Percentiles rank a stretch among this genome's conserved stretches.
Conservation (phyloP, 139 green algal genomes). For the Picochlorum sp. region DNA sequence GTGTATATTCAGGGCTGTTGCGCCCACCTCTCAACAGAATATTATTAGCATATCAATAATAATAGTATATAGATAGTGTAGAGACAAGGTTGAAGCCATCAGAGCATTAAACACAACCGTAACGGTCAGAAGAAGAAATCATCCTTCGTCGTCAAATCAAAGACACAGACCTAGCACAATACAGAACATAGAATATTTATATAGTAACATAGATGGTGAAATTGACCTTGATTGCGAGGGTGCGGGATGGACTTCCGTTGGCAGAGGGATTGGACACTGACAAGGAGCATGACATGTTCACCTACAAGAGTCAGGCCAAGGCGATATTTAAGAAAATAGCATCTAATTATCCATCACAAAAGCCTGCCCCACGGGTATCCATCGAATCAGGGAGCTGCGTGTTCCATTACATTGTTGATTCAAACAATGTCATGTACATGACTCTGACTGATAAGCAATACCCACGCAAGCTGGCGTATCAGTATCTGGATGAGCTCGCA, state of each 20-base stretch:
- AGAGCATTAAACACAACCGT: too few species aligned
- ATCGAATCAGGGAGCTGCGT: conserved; percentile 70
- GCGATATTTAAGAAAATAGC: conserved; percentile 48
- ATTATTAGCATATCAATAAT: too few species aligned
- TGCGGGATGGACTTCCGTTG: conserved; percentile 85
- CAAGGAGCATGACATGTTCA: conserved; percentile 73
- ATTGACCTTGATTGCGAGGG: conserved; percentile 86
- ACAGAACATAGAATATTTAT: background rate
- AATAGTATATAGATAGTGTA: too few species aligned
- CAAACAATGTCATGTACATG: conserved; percentile 75
- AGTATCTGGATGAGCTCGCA: conserved; percentile 96
- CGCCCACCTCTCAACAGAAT: too few species aligned
- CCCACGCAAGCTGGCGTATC: conserved; percentile 95
- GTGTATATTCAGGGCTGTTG: too few species aligned
- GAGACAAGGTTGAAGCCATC: too few species aligned
- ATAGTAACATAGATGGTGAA: conserved; percentile 69
- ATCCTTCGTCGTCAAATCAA: too few species aligned
- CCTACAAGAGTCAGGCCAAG: conserved; percentile 95
- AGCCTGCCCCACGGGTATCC: conserved; percentile 45
- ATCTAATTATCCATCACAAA: background rate
- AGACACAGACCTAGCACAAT: background rate
- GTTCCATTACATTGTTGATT: conserved; percentile 87
- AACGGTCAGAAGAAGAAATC: too few species aligned
- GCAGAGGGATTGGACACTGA: conserved; percentile 92
- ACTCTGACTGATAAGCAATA: conserved; percentile 82